phyloP scores from a whole-genome alignment of 306 rosid species.

The Vigna unguiculata region DNA sequence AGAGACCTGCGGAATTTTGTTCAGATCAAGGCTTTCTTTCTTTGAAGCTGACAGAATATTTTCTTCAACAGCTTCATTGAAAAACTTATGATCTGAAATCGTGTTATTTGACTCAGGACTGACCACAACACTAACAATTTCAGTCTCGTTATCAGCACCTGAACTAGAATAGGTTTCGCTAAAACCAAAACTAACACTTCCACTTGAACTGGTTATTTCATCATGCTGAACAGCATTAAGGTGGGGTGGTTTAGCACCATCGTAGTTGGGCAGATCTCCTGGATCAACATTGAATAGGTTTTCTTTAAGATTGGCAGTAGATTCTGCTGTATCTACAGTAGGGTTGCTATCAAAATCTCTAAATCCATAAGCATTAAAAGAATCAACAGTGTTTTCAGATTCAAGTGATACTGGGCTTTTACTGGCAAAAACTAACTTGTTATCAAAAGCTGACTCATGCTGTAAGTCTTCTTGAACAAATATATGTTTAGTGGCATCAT shows the following conservation, averaged over 20 bases:
- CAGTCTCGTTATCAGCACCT: conserved; percentile 49
- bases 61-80: conserved; percentile 48
- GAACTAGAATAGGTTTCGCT: conserved; percentile 45
- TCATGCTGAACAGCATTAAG: conserved; percentile 56
- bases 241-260: conserved; percentile 47
- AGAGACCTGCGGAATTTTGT: conserved; percentile 51
- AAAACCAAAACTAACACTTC: conserved; percentile 44
- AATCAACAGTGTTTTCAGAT: conserved; percentile 59
- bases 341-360: conserved; percentile 57
- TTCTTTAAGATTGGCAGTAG: conserved; percentile 56
- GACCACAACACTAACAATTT: conserved; percentile 43
- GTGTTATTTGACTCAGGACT: conserved; percentile 51
- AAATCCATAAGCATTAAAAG: conserved; percentile 56
- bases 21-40: conserved; percentile 52
- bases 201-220: conserved; percentile 53
- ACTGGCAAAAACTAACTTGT: conserved; percentile 51
- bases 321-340: conserved; percentile 54
- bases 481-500: conserved; percentile 50
- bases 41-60: conserved; percentile 49
- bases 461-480: conserved; percentile 57
- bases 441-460: conserved; percentile 51
- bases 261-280: conserved; percentile 48
- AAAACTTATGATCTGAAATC: conserved; percentile 51
- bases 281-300: conserved; percentile 53
- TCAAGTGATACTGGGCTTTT: conserved; percentile 48